These are phyloP conservation scores for Otatea glauca DNA, from an alignment of 176 grass and related monocot species.

Conservation along the genomic window DNA sequence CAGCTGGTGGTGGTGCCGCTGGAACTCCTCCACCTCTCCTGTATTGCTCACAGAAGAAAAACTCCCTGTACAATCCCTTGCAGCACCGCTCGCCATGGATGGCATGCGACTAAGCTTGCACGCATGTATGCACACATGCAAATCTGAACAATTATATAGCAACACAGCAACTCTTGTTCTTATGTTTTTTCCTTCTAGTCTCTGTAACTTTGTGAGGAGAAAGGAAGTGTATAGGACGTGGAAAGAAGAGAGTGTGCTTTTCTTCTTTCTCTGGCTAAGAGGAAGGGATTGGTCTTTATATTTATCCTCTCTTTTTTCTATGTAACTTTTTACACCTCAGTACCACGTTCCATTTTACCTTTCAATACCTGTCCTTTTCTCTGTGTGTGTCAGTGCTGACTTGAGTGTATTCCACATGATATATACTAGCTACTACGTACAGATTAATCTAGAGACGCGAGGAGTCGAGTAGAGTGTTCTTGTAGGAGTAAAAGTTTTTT, in stretches of 20 bases:
- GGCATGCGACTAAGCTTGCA: slow-evolving; percentile 1
- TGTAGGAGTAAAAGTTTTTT: background rate
- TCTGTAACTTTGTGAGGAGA: background rate
- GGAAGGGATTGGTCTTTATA: slow-evolving; percentile 38
- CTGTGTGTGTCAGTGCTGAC: slow-evolving; percentile 47
- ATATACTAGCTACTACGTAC: background rate
- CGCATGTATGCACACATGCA: slow-evolving; percentile 18
- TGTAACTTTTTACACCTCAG: slow-evolving; percentile 32
- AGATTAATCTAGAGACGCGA: background rate
- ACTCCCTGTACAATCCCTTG: slow-evolving; percentile 49
- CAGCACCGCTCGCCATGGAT: slow-evolving; percentile 51
- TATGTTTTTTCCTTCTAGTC: background rate
- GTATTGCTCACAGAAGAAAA: slow-evolving; percentile 50
- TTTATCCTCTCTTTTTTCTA: slow-evolving; percentile 29
- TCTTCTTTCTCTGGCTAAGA: background rate
- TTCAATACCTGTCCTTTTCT: slow-evolving; percentile 35
- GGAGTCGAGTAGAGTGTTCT: background rate
- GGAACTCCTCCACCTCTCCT: slow-evolving; percentile 40
- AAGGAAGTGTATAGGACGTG: background rate
- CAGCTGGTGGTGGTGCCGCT: slow-evolving; percentile 29
- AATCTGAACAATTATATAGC: background rate
- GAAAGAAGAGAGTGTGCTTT: background rate
- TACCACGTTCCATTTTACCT: slow-evolving; percentile 32
- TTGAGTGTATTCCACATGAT: slow-evolving; percentile 26
- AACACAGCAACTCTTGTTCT: background rate